Conservation (phyloP, 2,329 filamentous ascomycete genomes). For the Nannizziopsis arthrosporioides region DNA sequence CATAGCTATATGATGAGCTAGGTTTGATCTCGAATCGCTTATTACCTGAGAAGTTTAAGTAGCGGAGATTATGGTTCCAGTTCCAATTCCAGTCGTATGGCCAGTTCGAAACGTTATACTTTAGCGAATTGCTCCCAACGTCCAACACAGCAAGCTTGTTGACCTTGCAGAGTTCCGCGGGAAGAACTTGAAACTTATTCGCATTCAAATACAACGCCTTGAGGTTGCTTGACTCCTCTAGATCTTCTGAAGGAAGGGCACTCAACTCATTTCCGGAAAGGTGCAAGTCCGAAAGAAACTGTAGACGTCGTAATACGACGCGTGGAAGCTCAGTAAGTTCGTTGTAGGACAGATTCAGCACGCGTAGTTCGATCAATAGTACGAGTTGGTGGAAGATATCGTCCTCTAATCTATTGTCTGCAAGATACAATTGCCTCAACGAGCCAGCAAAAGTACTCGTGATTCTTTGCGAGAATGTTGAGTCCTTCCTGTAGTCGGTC, state of each 20-base stretch:
- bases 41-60: slow-evolving; percentile 92
- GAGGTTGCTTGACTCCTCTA: slow-evolving; percentile 77
- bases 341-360: slow-evolving; percentile 92
- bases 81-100: slow-evolving; percentile 99
- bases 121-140: slow-evolving; percentile 86
- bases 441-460: slow-evolving; percentile 81
- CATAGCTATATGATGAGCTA: slow-evolving; percentile 43
- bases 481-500: slow-evolving; percentile 68
- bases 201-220: slow-evolving; percentile 91
- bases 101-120: slow-evolving; percentile 98
- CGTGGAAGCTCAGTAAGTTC: slow-evolving; percentile 85
- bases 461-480: slow-evolving; percentile 66
- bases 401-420: slow-evolving; percentile 87
- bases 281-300: slow-evolving; percentile 80
- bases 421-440: slow-evolving; percentile 70
- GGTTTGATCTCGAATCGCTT: slow-evolving; percentile 85
- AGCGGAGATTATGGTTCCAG: slow-evolving; percentile 87
- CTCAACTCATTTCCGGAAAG: slow-evolving; percentile 91
- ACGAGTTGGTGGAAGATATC: slow-evolving; percentile 90
- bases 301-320: slow-evolving; percentile 78
- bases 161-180: slow-evolving; percentile 87
- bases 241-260: slow-evolving; percentile 79
- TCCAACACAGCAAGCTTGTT: slow-evolving; percentile 85
- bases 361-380: slow-evolving; percentile 66
- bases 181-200: slow-evolving; percentile 94